phyloP scores from a whole-genome alignment of 2,329 filamentous ascomycete genomes.

The Aspergillus puulaauensis region DNA sequence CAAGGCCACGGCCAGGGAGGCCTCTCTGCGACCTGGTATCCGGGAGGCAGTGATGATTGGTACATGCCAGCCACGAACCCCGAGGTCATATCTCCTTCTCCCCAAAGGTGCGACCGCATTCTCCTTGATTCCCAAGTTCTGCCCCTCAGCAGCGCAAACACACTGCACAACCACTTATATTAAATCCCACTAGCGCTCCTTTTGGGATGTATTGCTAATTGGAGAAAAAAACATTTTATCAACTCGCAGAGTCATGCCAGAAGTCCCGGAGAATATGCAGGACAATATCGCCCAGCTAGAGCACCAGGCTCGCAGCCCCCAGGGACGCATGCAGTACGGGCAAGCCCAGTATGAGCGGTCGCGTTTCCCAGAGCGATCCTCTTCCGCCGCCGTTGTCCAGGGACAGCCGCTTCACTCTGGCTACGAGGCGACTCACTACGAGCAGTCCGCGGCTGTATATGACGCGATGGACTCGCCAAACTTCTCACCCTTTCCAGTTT shows the following conservation, averaged over 20 bases:
- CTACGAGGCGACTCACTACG: slow-evolving; percentile 44
- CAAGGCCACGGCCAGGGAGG: slow-evolving; percentile 41
- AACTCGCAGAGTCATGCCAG: slow-evolving; percentile 75
- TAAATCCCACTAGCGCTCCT: slow-evolving; percentile 11
- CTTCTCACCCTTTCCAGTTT: slow-evolving; percentile 88
- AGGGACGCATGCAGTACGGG: slow-evolving; percentile 40
- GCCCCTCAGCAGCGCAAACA: slow-evolving; percentile 7
- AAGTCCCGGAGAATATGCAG: slow-evolving; percentile 96
- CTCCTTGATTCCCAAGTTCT: slow-evolving; percentile 5
- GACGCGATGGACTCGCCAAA: slow-evolving; percentile 62
- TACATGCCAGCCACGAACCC: slow-evolving; percentile 54
- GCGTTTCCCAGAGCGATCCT: slow-evolving; percentile 38
- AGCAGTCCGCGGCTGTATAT: slow-evolving; percentile 53
- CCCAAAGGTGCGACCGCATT: slow-evolving; percentile 59
- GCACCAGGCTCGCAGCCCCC: slow-evolving; percentile 62
- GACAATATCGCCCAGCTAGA: slow-evolving; percentile 90
- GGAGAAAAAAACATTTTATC: slow-evolving; percentile 14
- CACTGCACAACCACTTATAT: slow-evolving; percentile 2
- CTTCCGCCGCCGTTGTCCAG: slow-evolving; percentile 31
- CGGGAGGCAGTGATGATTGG: slow-evolving; percentile 67
- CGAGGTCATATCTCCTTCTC: slow-evolving; percentile 67
- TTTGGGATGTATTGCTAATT: slow-evolving; percentile 25
- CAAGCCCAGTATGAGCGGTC: slow-evolving; percentile 32
- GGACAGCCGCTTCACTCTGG: slow-evolving; percentile 27
- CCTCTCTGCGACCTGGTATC: slow-evolving; percentile 65